Base-by-base conservation (phyloP, 2,329 filamentous ascomycete species). In the Plectosphaerella cucumerina region DNA sequence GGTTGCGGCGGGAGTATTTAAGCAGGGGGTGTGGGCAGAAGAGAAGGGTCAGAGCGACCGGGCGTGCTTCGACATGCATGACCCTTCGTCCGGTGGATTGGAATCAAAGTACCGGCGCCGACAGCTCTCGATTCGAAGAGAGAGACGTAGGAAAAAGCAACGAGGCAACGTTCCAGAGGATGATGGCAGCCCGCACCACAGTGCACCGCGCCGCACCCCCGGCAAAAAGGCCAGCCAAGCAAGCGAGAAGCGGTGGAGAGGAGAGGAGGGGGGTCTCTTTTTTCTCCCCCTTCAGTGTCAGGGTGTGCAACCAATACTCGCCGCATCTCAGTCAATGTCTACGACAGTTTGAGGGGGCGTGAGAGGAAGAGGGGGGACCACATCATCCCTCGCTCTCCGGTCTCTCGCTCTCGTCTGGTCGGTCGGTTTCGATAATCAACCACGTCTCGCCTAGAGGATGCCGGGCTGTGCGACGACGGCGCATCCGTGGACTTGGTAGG, bases 251-350 rank as follows among this genome's bases (percentile, higher is more conserved):
- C 52, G 52, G 54, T 56, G 53, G 50, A 46, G 54, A 42, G 48
- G 43, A 33, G n/a, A n/a, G n/a, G n/a, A 48, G n/a, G 6, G 23
- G 23, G 23, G 23, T 26, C 23, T 26, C 10, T 26, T n/a, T n/a
- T n/a, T n/a, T n/a, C n/a, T n/a, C n/a, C n/a, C n/a, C n/a, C n/a
- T n/a, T n/a, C n/a, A n/a, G n/a, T n/a, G n/a, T 41, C 53, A 47
- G 51, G 51, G 53, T 50, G 53, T 55, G 53, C 54, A 53, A 56
- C 54, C 54, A 56, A 56, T 56, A 56, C 53, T 56, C 52, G 44
- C 53, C 45, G 50, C 45, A 55, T 55, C 54, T 55, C 54, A 56
- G 54, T 55, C 54, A 26, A 56, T 35, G 49, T 53, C 51, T 53
- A 51, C 53, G 53, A 55, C 53, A 55, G 51, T 51, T 49, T 51